These are phyloP conservation scores for Zostera marina DNA, from an alignment of 116 monocot genomes.

Conservation along the genomic window DNA sequence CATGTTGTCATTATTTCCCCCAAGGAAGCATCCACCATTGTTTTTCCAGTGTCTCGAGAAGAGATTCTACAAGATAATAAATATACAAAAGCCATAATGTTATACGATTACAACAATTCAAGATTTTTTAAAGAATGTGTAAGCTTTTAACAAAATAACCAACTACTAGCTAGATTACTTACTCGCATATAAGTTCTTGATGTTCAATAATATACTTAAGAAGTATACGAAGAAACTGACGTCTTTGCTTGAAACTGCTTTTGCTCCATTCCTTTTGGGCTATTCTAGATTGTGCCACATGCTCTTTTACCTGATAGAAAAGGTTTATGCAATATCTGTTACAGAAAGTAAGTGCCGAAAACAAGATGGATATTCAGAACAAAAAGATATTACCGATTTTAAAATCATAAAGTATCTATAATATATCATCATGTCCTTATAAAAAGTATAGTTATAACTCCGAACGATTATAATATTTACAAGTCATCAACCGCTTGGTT, in stretches of 20 bases:
- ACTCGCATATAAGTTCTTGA: conserved; percentile 99
- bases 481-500: too few species aligned
- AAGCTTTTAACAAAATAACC: neutral
- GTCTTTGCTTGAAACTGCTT: conserved; percentile 79
- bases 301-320: conserved; percentile 54
- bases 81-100: neutral
- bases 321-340: neutral
- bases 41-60: conserved; percentile 95
- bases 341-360: neutral
- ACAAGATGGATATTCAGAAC: neutral
- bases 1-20: conserved; percentile 99
- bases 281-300: conserved; percentile 87
- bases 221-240: conserved; percentile 83
- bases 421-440: too few species aligned
- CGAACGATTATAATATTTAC: too few species aligned
- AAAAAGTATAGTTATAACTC: too few species aligned
- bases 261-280: conserved; percentile 92
- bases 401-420: too few species aligned
- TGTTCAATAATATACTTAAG: conserved; percentile 98
- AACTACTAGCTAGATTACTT: conserved; percentile 6
- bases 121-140: neutral
- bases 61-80: conserved; percentile 29
- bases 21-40: conserved; percentile 98
- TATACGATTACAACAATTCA: neutral
- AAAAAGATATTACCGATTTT: too few species aligned